Evolutionary conservation across 805 yeast species (phyloP).

Genomic region (Cyberlindnera galapagoensis): DNA sequence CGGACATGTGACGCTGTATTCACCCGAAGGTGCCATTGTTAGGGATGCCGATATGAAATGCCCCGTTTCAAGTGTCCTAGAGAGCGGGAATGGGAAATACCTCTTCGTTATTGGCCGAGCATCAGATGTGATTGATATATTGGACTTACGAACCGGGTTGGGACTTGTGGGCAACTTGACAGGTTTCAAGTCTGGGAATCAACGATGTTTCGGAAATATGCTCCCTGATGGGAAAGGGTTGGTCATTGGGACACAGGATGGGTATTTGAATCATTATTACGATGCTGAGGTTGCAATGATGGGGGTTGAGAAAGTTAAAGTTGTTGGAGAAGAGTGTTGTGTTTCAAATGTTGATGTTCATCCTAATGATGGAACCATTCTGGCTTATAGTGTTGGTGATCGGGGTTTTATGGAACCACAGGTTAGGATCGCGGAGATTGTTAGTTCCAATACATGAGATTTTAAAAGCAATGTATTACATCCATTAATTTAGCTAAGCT

Average conservation of each 20-base stretch:
- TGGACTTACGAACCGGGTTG: slow-evolving; percentile 30
- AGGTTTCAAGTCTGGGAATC: slow-evolving; percentile 11
- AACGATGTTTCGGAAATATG: slow-evolving; percentile 20
- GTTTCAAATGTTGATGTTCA: slow-evolving; percentile 14
- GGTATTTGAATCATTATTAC: slow-evolving; percentile 15
- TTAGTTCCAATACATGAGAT: too few relatives aligned
- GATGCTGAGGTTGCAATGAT: slow-evolving; percentile 21
- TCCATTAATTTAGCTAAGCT: too few relatives aligned
- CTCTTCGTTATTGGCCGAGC: slow-evolving; percentile 28
- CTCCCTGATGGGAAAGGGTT: slow-evolving; percentile 21
- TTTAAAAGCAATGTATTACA: too few relatives aligned
- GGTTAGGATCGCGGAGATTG: slow-evolving; percentile 5
- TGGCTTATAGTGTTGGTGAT: slow-evolving; percentile 17
- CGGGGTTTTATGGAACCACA: slow-evolving; percentile 9
- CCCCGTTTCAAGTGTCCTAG: slow-evolving; percentile 29
- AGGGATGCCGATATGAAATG: slow-evolving; percentile 19
- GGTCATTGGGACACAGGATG: slow-evolving; percentile 23
- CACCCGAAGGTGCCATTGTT: slow-evolving; percentile 19
- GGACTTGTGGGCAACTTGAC: slow-evolving; percentile 9
- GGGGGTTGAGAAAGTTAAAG: background rate
- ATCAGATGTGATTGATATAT: slow-evolving; percentile 24
- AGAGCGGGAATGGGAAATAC: slow-evolving; percentile 31
- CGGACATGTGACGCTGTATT: slow-evolving; percentile 26
- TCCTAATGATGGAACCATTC: slow-evolving; percentile 12
- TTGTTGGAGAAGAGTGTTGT: slow-evolving; percentile 3